Evolutionary conservation across 202 grass and related monocot genomes (phyloP).

Genomic region (Setaria italica): DNA sequence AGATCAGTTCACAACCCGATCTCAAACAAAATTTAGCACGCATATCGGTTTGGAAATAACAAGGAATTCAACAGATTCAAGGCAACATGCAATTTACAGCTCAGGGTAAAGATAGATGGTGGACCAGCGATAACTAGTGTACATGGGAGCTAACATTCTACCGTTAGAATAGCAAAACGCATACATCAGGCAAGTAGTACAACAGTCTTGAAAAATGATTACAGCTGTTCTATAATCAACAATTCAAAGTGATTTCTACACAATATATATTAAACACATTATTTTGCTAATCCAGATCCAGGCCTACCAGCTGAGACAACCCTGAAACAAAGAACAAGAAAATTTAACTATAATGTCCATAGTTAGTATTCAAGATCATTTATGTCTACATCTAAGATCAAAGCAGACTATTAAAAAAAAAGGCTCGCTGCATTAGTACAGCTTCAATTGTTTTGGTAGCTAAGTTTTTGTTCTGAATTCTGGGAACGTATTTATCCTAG

Average conservation of each 20-base stretch:
- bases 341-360: neutral
- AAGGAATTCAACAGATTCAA: neutral
- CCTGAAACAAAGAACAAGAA: constrained; percentile 22
- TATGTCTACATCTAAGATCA: neutral
- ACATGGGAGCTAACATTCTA: neutral
- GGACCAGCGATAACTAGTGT: neutral
- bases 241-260: constrained; percentile 25
- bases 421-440: neutral
- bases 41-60: neutral
- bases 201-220: neutral
- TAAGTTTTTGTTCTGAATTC: constrained; percentile 15
- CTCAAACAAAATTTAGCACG: neutral
- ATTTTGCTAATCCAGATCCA: neutral
- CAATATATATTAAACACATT: constrained; percentile 3
- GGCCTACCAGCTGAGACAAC: neutral
- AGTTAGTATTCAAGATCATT: neutral
- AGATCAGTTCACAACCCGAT: neutral
- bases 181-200: neutral
- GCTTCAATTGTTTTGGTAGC: neutral
- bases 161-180: neutral
- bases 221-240: neutral
- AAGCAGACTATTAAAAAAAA: neutral
- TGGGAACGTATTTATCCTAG: neutral
- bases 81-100: neutral
- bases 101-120: neutral